Evolutionary conservation across 108 stramenopile species (phyloP), one percentile per base, ranked within the genome.

Genomic region (Nitzschia sp.): DNA sequence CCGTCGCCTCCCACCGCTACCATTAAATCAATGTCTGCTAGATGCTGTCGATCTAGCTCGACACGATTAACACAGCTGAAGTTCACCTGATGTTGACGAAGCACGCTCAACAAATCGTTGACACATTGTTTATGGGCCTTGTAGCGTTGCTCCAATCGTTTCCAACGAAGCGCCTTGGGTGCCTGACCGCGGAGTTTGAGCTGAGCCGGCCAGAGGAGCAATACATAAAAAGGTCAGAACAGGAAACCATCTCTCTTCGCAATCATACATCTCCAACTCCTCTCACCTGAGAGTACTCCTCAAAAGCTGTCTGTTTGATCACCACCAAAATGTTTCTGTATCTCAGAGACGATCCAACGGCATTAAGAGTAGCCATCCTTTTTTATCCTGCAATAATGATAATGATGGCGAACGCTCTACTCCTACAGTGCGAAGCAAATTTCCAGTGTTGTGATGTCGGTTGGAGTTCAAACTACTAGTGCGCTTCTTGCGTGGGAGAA

Each of bases 1-100:
- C 97, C 97, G 80, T 98, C 97, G 4, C 97, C 97, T 1, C 97
- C 97, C 26, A 98, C 94, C 2, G 97, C 89, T 45, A 98, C 83
- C 50, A 98, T 79, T 47, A 98, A 69, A 75, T 98, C 97, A 19
- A 91, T 81, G 80, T 95, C 87, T 4, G 88, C 79, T 66, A 96
- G 77, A 78, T 96, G 95, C 69, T 97, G 95, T 55, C 97, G 86
- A 75, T 96, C 96, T 52, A 98, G 71, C 68, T 97, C 97, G 19
- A 96, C 95, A 22, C 97, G 87, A 68, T 92, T 95, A 48, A 98
- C 94, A 63, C 91, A 87, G 15, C 75, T 77, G 69, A 90, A 96
- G 27, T 83, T 70, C 23, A 96, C 91, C 34, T 90, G 77, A 53
- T 89, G 78, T n/a, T 84, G 59, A 27, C 80, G 71, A 1, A 93